These are phyloP conservation scores for Leishmania tarentolae DNA, from an alignment of 208 protist species.

Conservation along the genomic window DNA sequence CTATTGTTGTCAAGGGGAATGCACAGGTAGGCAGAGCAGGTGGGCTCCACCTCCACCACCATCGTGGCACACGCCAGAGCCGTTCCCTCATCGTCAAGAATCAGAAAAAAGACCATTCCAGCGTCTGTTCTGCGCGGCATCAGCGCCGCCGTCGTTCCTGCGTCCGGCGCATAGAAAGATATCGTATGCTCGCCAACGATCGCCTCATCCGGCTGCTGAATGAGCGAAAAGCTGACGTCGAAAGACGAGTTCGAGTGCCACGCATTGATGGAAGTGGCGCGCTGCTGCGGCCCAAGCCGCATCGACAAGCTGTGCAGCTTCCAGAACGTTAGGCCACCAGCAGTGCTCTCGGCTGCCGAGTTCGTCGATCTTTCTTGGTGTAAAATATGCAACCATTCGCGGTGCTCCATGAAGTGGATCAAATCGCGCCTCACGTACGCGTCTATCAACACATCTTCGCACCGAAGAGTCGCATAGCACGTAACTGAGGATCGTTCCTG, in stretches of 20 bases:
- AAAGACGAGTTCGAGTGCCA: constrained; percentile 34
- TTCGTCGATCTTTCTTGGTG: background rate
- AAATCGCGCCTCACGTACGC: constrained; percentile 30
- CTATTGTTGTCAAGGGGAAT: constrained; percentile 22
- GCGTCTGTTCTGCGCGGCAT: constrained; percentile 10
- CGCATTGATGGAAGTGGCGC: constrained; percentile 26
- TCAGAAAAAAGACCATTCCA: constrained; percentile 36
- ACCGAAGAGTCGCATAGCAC: constrained; percentile 9
- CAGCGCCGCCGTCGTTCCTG: constrained; percentile 1
- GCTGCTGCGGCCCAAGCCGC: constrained; percentile 26
- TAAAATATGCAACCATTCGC: constrained; percentile 25
- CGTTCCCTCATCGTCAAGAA: constrained; percentile 31
- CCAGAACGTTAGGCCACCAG: background rate
- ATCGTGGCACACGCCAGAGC: constrained; percentile 26
- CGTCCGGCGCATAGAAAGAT: constrained; percentile 25
- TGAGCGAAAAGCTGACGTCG: constrained; percentile 24
- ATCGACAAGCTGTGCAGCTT: constrained; percentile 32
- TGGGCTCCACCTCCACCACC: constrained; percentile 5
- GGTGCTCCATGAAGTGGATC: constrained; percentile 31
- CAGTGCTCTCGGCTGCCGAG: background rate
- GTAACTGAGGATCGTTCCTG: background rate
- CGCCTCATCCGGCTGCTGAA: constrained; percentile 18
- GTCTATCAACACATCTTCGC: constrained; percentile 26
- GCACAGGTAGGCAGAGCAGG: constrained; percentile 7
- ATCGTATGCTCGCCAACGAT: constrained; percentile 31